Evolutionary conservation across 441 rosid genomes (phyloP).

Genomic region (Macaranga tanarius): DNA sequence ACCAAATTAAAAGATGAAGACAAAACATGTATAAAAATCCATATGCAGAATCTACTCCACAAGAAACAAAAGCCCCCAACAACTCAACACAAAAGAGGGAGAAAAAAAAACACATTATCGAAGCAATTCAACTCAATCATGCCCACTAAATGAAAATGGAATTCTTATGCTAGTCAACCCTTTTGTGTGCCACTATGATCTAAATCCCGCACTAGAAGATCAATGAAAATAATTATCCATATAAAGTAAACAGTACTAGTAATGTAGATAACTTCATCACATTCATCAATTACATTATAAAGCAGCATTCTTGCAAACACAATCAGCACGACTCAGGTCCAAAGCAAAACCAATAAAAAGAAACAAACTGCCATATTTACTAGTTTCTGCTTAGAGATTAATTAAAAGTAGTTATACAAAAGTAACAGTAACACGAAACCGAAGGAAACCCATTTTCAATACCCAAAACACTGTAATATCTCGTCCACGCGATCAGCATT

Average conservation of each 20-base stretch:
- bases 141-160: background rate
- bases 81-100: background rate
- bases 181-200: background rate
- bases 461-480: conserved; percentile 14
- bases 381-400: too few species aligned
- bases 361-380: background rate
- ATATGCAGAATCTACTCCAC: background rate
- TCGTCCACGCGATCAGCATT: conserved; percentile 14
- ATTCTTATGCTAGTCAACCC: background rate
- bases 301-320: conserved; percentile 3
- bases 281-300: background rate
- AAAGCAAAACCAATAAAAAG: too few species aligned
- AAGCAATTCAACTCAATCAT: background rate
- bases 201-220: background rate
- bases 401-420: background rate
- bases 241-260: background rate
- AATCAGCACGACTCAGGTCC: background rate
- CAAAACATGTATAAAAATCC: too few species aligned
- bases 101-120: background rate
- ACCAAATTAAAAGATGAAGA: background rate
- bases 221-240: background rate
- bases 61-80: background rate
- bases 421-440: conserved; percentile 15
- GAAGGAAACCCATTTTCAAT: conserved; percentile 16
- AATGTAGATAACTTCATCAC: background rate